Conservation (phyloP, 306 rosid species). For the Medicago lupulina region DNA sequence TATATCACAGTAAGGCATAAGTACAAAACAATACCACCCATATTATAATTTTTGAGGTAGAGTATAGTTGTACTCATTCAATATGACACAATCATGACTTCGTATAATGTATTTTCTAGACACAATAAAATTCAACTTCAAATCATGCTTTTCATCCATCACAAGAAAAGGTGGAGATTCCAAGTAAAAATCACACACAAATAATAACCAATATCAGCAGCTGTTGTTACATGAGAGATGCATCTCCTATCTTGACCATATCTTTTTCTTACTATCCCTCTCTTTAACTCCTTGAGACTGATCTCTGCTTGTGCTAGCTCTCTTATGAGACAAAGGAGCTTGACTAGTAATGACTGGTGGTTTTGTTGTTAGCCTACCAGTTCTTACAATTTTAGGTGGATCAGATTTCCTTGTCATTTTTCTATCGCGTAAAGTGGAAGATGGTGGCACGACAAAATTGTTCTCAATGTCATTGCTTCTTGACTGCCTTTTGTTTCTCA, state of each 20-base stretch:
- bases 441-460: conserved; percentile 42
- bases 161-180: not conserved
- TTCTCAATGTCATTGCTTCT: conserved; percentile 75
- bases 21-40: not conserved
- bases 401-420: conserved; percentile 76
- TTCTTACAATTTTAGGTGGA: conserved; percentile 66
- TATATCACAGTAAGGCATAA: not conserved
- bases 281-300: conserved; percentile 66
- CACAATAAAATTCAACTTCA: not conserved
- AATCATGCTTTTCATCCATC: not conserved
- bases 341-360: conserved; percentile 60
- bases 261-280: conserved; percentile 77
- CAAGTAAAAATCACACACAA: conserved; percentile 32
- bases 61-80: not conserved
- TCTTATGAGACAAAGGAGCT: conserved; percentile 65
- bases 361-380: conserved; percentile 57
- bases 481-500: conserved; percentile 65
- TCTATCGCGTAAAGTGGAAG: conserved; percentile 46
- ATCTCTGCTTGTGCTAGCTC: conserved; percentile 75
- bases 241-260: conserved; percentile 68
- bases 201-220: conserved; percentile 17
- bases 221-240: conserved; percentile 33
- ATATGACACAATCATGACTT: conserved; percentile 5
- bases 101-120: not conserved
- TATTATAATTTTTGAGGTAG: not conserved